Conservation (phyloP, 177 flowering plant genomes). For the Vitis hybrid region DNA sequence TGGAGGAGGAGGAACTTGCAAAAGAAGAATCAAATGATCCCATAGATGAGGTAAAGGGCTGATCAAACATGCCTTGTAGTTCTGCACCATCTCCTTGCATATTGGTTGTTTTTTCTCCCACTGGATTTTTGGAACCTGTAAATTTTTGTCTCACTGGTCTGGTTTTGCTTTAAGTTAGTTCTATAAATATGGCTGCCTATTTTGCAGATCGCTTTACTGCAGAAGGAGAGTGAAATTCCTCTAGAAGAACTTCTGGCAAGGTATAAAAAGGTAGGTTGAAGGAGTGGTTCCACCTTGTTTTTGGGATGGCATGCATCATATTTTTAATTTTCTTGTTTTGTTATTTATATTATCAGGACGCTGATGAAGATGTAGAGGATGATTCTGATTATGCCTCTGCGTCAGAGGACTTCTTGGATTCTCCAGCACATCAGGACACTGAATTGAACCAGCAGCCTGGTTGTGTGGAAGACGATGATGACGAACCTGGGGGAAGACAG, state of each 20-base stretch:
- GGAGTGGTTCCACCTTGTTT: constrained; percentile 9
- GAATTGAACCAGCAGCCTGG: constrained; percentile 21
- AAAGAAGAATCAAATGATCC: constrained; percentile 60
- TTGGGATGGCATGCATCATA: background rate
- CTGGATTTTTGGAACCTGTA: background rate
- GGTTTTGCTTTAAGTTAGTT: constrained; percentile 9
- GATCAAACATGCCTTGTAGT: background rate
- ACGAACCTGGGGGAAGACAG: constrained; percentile 21
- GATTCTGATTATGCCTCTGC: constrained; percentile 58
- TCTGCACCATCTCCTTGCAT: background rate
- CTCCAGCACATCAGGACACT: constrained; percentile 29
- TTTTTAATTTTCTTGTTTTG: constrained; percentile 8
- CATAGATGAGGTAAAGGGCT: constrained; percentile 63
- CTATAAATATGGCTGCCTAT: constrained; percentile 17
- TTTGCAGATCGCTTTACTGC: constrained; percentile 80
- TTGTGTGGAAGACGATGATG: constrained; percentile 28
- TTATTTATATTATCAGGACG: constrained; percentile 37
- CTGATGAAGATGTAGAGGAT: constrained; percentile 43
- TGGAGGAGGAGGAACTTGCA: constrained; percentile 89
- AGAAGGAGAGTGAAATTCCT: constrained; percentile 89
- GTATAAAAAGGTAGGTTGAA: constrained; percentile 69
- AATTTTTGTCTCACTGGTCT: constrained; percentile 3
- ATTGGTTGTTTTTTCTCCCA: background rate
- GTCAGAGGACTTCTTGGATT: constrained; percentile 48
- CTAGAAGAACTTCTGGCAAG: constrained; percentile 83